Evolutionary conservation across 2,329 filamentous ascomycete genomes (phyloP), one percentile per base, ranked within the genome.

Genomic region (Talaromyces sp.): DNA sequence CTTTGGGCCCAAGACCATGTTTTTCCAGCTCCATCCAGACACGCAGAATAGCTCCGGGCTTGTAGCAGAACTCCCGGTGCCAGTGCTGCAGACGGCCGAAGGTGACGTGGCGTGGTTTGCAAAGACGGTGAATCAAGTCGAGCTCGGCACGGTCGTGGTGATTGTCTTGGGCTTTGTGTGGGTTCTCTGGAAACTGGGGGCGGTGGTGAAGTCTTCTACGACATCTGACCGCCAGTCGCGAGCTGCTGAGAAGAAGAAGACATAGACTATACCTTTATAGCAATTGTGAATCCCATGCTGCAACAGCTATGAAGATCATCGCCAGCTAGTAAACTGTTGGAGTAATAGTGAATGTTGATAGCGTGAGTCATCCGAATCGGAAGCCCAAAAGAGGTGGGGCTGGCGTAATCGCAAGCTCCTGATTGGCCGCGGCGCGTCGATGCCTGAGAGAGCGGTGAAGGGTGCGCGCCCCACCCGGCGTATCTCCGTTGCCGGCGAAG

Each of bases 1-100:
- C 9, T 97, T 97, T 72, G 85, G 84, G 1, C 82, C 85, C 0
- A 82, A 85, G 56, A 96, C 92, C 0, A 82, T 91, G 71, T 97
- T 96, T 72, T 96, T 92, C 82, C 92, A 97, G 72, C 73, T 90
- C 1, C 78, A 81, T 39, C 62, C 54, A 39, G 62, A 55, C 52
- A 33, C 13, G 39, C n/a, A 56, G 13, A 28, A 58, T 4, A 32
- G 7, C 42, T 52, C 44, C 15, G 7, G 70, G 55, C 75, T 91
- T 25, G 77, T 84, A 55, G 86, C 84, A 70, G 71, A 73, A 5
- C 70, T 91, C 28, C 77, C 76, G 2, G 87, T 91, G 4, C 90
- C 90, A 0, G 89, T 92, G 4, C 75, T 92, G 63, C 81, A 85
- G 64, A 71, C 85, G 47, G 77, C 80, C 30, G 78, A 79, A 19